Base-by-base conservation (phyloP, 768 basidiomycete genomes). In the Phaeotremella skinneri region DNA sequence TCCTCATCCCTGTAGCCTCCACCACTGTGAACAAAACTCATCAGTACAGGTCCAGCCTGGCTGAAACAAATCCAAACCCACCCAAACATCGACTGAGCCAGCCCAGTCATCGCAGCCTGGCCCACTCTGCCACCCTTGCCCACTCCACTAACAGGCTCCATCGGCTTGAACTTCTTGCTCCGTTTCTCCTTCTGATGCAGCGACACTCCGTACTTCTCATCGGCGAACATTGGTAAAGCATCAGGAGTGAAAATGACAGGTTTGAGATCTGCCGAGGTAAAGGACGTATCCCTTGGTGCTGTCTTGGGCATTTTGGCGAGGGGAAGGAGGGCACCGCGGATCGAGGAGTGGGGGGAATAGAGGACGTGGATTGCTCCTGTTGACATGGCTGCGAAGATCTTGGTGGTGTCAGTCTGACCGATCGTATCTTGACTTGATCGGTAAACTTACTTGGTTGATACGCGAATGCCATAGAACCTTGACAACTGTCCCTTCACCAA, bases 111-210 rank as follows among this genome's bases (percentile, higher is more conserved):
- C 17, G 94, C 94, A 79, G 91, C 93, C 31, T 91, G 91, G 39
- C 96, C 96, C 39, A 99, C 89, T 39, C 96, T 81, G 53, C 96
- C 96, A 21, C 96, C 96, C 69, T 83, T 84, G 54, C 96, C 96
- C 13, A 91, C 92, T 13, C 96, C 96, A 62, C 83, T 87, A 54
- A 99, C 86, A 26, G 96, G 96, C 69, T 94, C 81, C 73, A 91
- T 90, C 21, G 96, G 96, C 64, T 92, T 83, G 70, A 84, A 84
- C 79, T 90, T 91, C 83, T 96, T 96, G 71, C 89, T 83, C 63
- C 91, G 90, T 79, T 87, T 91, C 67, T 97, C 92, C 61, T 88
- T 80, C 80, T 90, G 92, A 58, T 94, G 83, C 78, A 97, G 94
- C 53, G 82, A 62, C 57, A 73, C 74, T 3, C 67, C 61, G 27